Conservation (phyloP, 306 rosid genomes). For the Trifolium repens region DNA sequence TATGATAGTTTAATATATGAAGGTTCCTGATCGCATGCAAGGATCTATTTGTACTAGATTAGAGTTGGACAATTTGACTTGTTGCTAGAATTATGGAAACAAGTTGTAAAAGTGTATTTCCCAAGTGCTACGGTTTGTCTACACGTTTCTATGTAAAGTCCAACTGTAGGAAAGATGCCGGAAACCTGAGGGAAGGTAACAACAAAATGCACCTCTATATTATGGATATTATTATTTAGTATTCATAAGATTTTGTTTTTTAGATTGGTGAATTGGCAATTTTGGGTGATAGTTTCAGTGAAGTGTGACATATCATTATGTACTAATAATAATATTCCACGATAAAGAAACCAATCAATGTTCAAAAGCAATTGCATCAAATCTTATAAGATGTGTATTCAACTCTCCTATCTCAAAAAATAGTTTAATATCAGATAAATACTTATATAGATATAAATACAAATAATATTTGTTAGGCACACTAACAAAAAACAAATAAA, state of each 20-base stretch:
- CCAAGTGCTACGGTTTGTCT: constrained; percentile 43
- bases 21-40: constrained; percentile 42
- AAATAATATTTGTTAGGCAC: no score
- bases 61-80: constrained; percentile 45
- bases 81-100: constrained; percentile 58
- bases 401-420: no score
- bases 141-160: constrained; percentile 48
- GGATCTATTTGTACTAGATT: constrained; percentile 32
- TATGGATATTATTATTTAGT: constrained; percentile 38
- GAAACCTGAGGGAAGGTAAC: constrained; percentile 40
- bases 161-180: constrained; percentile 47
- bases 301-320: constrained; percentile 43
- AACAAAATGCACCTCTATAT: constrained; percentile 17
- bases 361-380: background rate
- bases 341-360: no score
- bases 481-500: no score
- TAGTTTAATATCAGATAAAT: no score
- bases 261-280: constrained; percentile 32
- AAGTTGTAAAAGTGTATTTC: constrained; percentile 41
- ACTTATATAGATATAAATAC: no score
- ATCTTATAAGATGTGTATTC: no score
- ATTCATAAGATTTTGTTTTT: constrained; percentile 31
- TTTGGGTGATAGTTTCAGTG: constrained; percentile 39
- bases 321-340: constrained; percentile 15
- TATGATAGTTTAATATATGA: constrained; percentile 6